Base-by-base conservation (phyloP, 2,329 filamentous ascomycete genomes). In the Sporothrix variecibatus region DNA sequence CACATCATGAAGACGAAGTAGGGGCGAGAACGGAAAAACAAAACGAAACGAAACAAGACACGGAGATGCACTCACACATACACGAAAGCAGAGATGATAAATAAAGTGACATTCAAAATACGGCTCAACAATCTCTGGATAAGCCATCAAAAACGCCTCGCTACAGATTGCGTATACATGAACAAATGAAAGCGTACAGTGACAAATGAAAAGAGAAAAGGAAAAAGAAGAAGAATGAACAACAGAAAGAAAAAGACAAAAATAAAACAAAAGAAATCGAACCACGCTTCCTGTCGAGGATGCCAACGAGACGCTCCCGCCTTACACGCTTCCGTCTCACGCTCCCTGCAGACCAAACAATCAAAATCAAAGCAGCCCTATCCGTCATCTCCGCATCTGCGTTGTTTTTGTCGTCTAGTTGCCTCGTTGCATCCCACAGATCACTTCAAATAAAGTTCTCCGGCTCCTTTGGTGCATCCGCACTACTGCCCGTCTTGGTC, bases 141-240 rank as follows among this genome's bases (percentile, higher is more conserved):
- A 71, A 58, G 40, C 34, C 34, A 62, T 60, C 31, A 40, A 71
- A 62, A 49, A 49, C 68, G 68, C 68, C 68, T 71, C 68, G 69
- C 69, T 62, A 65, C 5, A 49, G 17, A 9, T 40, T 49, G 20
- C 12, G 46, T 15, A 31, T 34, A 46, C 31, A 62, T 62, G 64
- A 65, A 56, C 11, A 68, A 49, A 46, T 40, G 28, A 56, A 51
- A 40, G 34, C 5, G 64, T 65, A 26, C 17, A 23, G 43, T 38
- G 56, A 51, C 8, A 15, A 49, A 53, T 11, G 26, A 62, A 72
- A n/a, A 68, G 20, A n/a, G 56, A 20, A 38, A 56, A 17, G 23
- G 58, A n/a, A 68, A 34, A 23, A 34, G 26, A 34, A 38, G 17
- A 31, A 71, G n/a, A 12, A 46, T 17, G n/a, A 46, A 43, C 3